phyloP scores from a whole-genome alignment of 106 monocot species.

The Acorus calamus region DNA sequence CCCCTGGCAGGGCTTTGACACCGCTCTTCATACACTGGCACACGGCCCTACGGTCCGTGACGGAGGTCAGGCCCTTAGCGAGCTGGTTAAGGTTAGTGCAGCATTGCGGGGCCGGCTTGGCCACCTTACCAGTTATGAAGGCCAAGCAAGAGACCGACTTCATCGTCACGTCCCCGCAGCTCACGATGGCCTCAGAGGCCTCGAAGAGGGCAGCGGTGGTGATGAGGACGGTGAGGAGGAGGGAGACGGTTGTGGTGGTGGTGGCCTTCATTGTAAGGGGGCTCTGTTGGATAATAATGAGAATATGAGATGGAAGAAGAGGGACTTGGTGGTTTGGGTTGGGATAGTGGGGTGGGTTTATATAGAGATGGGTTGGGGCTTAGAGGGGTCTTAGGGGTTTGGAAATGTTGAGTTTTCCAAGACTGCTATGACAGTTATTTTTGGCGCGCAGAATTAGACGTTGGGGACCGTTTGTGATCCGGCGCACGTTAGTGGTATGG shows the following conservation, averaged over 20 bases:
- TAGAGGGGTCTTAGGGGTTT: background rate
- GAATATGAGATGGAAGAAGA: too few species aligned
- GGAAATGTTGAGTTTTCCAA: too few species aligned
- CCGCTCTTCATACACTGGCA: constrained; percentile 27
- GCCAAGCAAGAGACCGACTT: constrained; percentile 16
- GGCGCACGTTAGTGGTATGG: too few species aligned
- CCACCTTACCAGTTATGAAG: constrained; percentile 19
- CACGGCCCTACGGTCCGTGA: constrained; percentile 18
- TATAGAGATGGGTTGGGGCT: constrained; percentile 9
- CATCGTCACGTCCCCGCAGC: constrained; percentile 13
- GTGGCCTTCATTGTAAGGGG: background rate
- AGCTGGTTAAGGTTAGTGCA: constrained; percentile 25
- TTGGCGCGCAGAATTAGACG: too few species aligned
- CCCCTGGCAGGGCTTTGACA: constrained; percentile 21
- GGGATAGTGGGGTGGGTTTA: constrained; percentile 3
- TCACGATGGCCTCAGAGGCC: constrained; percentile 11
- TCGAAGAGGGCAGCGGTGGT: constrained; percentile 4
- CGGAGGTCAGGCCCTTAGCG: constrained; percentile 5
- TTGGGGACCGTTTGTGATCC: too few species aligned
- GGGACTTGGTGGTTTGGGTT: background rate
- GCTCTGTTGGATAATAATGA: background rate
- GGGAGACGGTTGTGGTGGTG: constrained; percentile 7
- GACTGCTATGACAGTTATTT: too few species aligned
- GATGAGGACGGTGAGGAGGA: constrained; percentile 8
- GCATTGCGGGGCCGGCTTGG: constrained; percentile 5